A percentile compares a stretch with the other conserved stretches of the same genome.
These are phyloP conservation scores for Fusarium azukiicola DNA, from an alignment of 2,329 filamentous ascomycete species.

Conservation along the genomic window DNA sequence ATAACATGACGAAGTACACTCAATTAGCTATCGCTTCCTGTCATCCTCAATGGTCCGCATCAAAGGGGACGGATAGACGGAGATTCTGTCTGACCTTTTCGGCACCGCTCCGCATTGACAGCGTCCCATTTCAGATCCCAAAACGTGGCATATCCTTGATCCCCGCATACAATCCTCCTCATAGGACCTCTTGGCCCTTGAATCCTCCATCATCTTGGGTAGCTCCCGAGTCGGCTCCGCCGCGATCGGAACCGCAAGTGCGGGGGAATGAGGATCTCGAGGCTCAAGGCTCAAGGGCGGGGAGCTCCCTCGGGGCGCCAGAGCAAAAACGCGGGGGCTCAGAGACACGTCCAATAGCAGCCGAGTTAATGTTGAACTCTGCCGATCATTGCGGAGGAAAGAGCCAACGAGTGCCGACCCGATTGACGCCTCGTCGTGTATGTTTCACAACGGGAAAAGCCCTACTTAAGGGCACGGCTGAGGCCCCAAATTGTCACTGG, in stretches of 20 bases:
- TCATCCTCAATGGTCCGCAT: neutral
- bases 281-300: neutral
- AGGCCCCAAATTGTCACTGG: constrained; percentile 2
- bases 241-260: constrained; percentile 4
- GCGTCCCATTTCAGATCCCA: neutral
- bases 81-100: neutral
- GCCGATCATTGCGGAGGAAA: constrained; percentile 22
- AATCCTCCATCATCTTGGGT: neutral
- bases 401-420: constrained; percentile 5
- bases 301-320: neutral
- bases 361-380: neutral
- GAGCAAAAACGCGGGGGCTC: constrained; percentile 1
- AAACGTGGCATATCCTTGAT: neutral
- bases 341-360: constrained; percentile 15
- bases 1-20: constrained; percentile 4
- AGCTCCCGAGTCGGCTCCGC: constrained; percentile 17
- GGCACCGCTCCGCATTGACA: constrained; percentile 1
- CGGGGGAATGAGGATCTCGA: neutral
- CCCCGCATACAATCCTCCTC: neutral
- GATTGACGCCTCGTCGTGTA: neutral
- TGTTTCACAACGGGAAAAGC: neutral
- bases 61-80: neutral
- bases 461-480: constrained; percentile 16
- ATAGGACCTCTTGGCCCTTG: neutral
- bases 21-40: neutral